These are phyloP conservation scores for Wickerhamiella nectarea DNA, from an alignment of 805 yeast species.

Conservation along the genomic window DNA sequence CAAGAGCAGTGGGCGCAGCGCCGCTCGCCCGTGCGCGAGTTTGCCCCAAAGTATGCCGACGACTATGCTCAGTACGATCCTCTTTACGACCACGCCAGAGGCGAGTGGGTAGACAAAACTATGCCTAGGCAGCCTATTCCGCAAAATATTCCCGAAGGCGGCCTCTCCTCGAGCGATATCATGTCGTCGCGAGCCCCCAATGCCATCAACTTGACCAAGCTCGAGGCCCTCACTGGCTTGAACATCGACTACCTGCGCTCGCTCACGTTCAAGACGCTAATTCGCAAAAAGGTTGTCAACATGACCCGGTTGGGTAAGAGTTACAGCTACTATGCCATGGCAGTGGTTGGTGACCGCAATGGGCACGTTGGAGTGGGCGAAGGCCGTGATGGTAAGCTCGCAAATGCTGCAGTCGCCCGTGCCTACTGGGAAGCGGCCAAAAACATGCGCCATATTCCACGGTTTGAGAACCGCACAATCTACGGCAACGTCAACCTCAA, in stretches of 20 bases:
- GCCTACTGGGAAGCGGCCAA: conserved; percentile 93
- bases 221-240: conserved; percentile 25
- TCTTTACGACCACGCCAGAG: conserved; percentile 52
- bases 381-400: conserved; percentile 74
- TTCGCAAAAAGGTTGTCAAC: conserved; percentile 60
- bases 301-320: conserved; percentile 47
- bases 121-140: conserved; percentile 48
- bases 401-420: conserved; percentile 59
- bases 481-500: conserved; percentile 71
- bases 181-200: conserved; percentile 21
- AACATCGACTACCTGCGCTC: conserved; percentile 18
- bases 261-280: conserved; percentile 22
- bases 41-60: conserved; percentile 57
- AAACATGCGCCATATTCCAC: conserved; percentile 65
- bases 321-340: conserved; percentile 65
- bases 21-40: conserved; percentile 34
- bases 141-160: conserved; percentile 39
- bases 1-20: conserved; percentile 45
- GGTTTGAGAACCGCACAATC: conserved; percentile 85
- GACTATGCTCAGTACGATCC: conserved; percentile 63
- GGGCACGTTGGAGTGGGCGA: conserved; percentile 94
- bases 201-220: conserved; percentile 24
- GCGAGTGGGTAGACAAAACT: conserved; percentile 35
- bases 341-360: conserved; percentile 81
- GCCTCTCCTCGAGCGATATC: conserved; percentile 23